Evolutionary conservation across 2,329 filamentous ascomycete genomes (phyloP).

Genomic region (Paraphoma chrysanthemicola): DNA sequence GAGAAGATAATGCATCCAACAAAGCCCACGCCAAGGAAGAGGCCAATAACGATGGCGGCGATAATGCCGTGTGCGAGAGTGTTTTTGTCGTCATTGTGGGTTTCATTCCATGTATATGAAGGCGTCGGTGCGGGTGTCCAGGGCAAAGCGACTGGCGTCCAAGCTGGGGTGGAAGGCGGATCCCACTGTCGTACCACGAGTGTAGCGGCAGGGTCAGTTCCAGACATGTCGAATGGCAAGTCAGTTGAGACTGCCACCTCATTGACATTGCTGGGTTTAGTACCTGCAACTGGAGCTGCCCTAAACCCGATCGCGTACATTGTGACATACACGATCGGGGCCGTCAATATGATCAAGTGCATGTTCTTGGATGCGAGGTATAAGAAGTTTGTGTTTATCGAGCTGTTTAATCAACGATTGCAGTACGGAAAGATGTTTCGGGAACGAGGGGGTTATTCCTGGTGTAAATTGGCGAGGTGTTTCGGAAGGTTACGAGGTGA

Average conservation of each 20-base stretch:
- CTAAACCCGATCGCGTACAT: too few relatives aligned
- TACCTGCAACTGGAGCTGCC: too few relatives aligned
- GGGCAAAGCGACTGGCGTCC: background rate
- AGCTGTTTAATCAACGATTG: too few relatives aligned
- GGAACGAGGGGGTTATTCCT: too few relatives aligned
- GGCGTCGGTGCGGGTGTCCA: background rate
- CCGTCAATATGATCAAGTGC: too few relatives aligned
- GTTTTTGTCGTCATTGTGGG: conserved; percentile 2
- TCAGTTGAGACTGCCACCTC: background rate
- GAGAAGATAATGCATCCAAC: background rate
- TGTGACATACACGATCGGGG: too few relatives aligned
- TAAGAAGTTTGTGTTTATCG: too few relatives aligned
- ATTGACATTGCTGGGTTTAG: too few relatives aligned
- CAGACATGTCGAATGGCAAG: background rate
- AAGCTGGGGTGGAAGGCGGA: background rate
- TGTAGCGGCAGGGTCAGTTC: background rate
- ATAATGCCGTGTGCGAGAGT: background rate
- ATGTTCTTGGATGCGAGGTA: too few relatives aligned
- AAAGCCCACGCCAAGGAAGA: background rate
- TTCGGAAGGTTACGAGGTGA: too few relatives aligned
- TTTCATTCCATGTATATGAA: background rate
- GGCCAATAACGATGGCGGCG: background rate
- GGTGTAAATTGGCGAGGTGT: too few relatives aligned
- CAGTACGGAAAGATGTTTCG: too few relatives aligned
- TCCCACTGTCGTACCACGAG: background rate